Conservation (phyloP, 75 land plant species). For the Ceratopteris richardii region DNA sequence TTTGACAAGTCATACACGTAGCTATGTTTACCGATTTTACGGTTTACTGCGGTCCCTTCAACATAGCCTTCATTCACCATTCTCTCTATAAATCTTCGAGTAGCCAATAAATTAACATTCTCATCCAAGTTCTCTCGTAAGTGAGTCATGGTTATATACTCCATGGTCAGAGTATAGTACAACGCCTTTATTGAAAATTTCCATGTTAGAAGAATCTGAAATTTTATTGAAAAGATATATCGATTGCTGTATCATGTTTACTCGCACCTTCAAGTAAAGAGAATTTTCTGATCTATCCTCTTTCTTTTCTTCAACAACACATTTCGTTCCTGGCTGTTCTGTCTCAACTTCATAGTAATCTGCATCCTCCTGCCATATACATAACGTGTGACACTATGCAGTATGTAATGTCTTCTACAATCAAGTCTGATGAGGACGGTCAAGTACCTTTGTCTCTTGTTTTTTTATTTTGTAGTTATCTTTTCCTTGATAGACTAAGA, state of each 20-base stretch:
- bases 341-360: background rate
- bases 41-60: slow-evolving; percentile 1
- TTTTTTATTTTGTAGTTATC: slow-evolving; percentile 43
- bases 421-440: too few species aligned
- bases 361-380: background rate
- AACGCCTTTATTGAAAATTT: slow-evolving; percentile 9
- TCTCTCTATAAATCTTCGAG: background rate
- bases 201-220: background rate
- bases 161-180: slow-evolving; percentile 7
- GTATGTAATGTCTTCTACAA: too few species aligned
- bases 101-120: background rate
- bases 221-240: too few species aligned
- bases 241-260: too few species aligned
- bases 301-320: background rate
- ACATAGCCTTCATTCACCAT: slow-evolving; percentile 13
- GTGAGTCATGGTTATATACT: slow-evolving; percentile 8
- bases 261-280: too few species aligned
- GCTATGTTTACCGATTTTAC: slow-evolving; percentile 8
- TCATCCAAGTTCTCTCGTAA: background rate
- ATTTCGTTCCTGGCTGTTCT: background rate
- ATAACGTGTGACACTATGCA: background rate
- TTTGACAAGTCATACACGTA: too few species aligned
- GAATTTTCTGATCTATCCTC: too few species aligned
- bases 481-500: slow-evolving; percentile 27
- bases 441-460: slow-evolving; percentile 31